Conservation (phyloP, 352 stramenopile genomes). For the Ophiocytium majus region DNA sequence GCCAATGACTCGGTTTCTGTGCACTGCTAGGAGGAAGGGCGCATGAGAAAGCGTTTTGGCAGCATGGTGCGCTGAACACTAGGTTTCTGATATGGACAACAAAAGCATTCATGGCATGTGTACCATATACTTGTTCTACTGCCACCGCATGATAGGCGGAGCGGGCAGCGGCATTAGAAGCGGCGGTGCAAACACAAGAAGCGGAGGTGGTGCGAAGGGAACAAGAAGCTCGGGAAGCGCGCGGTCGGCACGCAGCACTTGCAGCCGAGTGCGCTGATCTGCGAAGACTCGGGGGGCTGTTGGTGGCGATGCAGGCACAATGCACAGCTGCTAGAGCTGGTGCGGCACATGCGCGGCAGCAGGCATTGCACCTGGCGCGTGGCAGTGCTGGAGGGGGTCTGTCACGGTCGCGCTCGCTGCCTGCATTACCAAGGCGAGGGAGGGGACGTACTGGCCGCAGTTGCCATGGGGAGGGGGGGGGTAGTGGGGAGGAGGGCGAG, state of each 20-base stretch:
- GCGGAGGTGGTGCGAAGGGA: not conserved
- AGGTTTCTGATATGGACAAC: too few relatives aligned
- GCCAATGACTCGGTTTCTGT: too few relatives aligned
- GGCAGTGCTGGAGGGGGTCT: not conserved
- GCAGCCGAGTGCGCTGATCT: not conserved
- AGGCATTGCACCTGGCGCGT: not conserved
- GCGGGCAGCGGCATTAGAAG: not conserved
- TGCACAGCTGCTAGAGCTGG: not conserved
- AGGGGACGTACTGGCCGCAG: not conserved
- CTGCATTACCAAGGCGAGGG: not conserved
- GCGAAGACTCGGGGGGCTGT: not conserved
- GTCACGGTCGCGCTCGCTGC: not conserved
- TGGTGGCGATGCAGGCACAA: not conserved
- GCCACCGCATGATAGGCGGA: too few relatives aligned
- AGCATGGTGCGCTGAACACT: too few relatives aligned
- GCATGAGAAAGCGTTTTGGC: too few relatives aligned
- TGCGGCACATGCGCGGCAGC: not conserved
- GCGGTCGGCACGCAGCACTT: not conserved
- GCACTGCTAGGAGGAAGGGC: too few relatives aligned
- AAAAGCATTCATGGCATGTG: too few relatives aligned
- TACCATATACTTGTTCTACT: too few relatives aligned
- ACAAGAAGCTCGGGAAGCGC: not conserved
- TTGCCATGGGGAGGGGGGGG: too few relatives aligned
- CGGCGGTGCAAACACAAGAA: not conserved
- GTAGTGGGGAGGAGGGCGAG: too few relatives aligned